These are phyloP conservation scores for Balakata baccata DNA, from an alignment of 345 rosid species.

Conservation along the genomic window DNA sequence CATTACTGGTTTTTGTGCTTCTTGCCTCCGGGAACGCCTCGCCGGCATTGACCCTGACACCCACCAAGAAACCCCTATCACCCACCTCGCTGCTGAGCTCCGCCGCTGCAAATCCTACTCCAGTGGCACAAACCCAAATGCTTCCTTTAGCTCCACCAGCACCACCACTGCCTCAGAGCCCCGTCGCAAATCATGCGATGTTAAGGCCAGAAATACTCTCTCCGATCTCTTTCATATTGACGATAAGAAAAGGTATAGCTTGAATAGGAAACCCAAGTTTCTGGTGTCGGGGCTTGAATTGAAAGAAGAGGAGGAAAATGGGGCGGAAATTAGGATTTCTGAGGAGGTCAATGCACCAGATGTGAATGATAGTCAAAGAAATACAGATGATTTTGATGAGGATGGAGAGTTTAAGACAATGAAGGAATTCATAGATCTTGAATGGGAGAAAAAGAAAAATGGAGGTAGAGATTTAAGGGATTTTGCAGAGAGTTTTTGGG, in stretches of 20 bases:
- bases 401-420: conserved; percentile 51
- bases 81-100: conserved; percentile 33
- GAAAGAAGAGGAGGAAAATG: conserved; percentile 24
- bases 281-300: conserved; percentile 18
- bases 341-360: conserved; percentile 4
- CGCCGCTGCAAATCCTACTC: conserved; percentile 55
- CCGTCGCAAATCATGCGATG: conserved; percentile 60
- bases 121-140: conserved; percentile 22
- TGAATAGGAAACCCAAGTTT: conserved; percentile 20
- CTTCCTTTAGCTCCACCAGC: conserved; percentile 19
- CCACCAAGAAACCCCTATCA: conserved; percentile 26
- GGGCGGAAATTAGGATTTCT: conserved; percentile 19
- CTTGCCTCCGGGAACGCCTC: conserved; percentile 83
- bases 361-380: not conserved
- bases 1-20: conserved; percentile 58
- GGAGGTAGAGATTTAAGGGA: conserved; percentile 13
- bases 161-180: conserved; percentile 30
- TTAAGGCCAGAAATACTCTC: conserved; percentile 36
- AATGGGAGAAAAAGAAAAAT: conserved; percentile 37
- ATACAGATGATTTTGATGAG: conserved; percentile 21
- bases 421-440: conserved; percentile 72
- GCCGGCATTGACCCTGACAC: conserved; percentile 51
- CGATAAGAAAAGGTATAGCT: conserved; percentile 23
- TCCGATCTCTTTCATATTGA: conserved; percentile 44
- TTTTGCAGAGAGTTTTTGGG: conserved; percentile 39